Conservation (phyloP, 768 basidiomycete species). For the Dioszegia aurantiaca region DNA sequence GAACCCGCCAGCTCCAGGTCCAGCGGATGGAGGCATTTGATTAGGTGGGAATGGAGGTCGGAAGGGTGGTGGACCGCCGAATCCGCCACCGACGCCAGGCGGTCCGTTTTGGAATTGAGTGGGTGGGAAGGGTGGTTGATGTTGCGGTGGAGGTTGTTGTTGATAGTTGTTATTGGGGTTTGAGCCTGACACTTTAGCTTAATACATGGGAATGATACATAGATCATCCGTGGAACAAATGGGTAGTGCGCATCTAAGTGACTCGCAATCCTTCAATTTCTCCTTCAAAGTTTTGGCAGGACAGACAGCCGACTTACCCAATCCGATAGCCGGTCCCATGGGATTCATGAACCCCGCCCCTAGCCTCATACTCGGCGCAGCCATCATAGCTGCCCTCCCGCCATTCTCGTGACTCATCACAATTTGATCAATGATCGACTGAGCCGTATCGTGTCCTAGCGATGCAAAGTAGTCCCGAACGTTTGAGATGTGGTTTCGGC, state of each 20-base stretch:
- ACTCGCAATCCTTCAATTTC: too few species aligned
- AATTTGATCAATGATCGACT: constrained; percentile 97
- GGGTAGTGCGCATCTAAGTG: too few species aligned
- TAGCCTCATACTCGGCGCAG: constrained; percentile 44
- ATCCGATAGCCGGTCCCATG: constrained; percentile 20
- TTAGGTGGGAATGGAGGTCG: constrained; percentile 28
- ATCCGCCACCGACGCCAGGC: too few species aligned
- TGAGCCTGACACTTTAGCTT: not conserved
- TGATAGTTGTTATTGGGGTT: not conserved
- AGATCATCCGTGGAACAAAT: too few species aligned
- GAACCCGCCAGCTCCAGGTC: not conserved
- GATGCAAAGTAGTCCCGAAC: constrained; percentile 78
- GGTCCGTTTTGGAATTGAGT: constrained; percentile 8
- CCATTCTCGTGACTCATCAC: constrained; percentile 86
- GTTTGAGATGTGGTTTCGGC: constrained; percentile 92
- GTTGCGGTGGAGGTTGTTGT: constrained; percentile 1
- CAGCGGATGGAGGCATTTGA: constrained; percentile 8
- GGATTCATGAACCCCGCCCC: constrained; percentile 48
- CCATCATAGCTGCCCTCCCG: constrained; percentile 39
- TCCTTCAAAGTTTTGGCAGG: not conserved
- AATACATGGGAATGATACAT: not conserved
- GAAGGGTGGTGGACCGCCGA: constrained; percentile 16
- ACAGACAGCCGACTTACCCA: constrained; percentile 9
- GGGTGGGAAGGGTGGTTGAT: constrained; percentile 28
- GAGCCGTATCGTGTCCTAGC: constrained; percentile 84